Conservation (phyloP, 441 rosid genomes). For the Populus hybrid region DNA sequence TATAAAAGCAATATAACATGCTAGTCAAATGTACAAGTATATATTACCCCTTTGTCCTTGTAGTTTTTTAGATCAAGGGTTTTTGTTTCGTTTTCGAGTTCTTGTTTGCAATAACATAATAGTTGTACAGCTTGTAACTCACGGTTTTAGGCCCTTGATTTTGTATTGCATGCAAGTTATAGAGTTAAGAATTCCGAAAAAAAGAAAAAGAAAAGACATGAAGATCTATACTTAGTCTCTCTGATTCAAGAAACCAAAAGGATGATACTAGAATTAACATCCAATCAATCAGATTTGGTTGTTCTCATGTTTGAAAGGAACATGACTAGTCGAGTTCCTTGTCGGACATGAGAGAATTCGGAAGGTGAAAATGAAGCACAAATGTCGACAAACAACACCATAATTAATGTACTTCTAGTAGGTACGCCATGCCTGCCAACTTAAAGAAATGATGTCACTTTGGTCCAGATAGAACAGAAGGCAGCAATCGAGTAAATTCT, state of each 20-base stretch:
- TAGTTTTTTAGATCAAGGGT: neutral
- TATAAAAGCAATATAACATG: neutral
- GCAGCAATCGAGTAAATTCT: neutral
- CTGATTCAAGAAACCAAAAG: neutral
- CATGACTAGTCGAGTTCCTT: neutral
- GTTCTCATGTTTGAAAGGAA: neutral
- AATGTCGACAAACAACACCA: no score
- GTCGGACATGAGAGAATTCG: neutral
- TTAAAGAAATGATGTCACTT: no score
- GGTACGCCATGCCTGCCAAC: no score
- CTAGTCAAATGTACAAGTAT: neutral
- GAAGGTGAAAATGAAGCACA: neutral
- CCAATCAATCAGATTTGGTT: neutral
- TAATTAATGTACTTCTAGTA: neutral
- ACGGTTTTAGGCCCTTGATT: neutral
- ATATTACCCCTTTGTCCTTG: neutral
- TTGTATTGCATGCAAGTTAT: neutral
- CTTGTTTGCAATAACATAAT: neutral
- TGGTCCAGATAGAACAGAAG: neutral
- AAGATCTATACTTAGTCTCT: neutral
- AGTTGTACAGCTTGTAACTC: neutral
- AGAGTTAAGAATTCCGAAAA: neutral
- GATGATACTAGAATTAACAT: neutral
- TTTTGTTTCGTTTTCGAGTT: neutral
- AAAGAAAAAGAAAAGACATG: neutral